A percentile compares a stretch with the other conserved stretches of the same genome.
Conservation (phyloP, 352 stramenopile species). For the Globisporangium orthogonon region DNA sequence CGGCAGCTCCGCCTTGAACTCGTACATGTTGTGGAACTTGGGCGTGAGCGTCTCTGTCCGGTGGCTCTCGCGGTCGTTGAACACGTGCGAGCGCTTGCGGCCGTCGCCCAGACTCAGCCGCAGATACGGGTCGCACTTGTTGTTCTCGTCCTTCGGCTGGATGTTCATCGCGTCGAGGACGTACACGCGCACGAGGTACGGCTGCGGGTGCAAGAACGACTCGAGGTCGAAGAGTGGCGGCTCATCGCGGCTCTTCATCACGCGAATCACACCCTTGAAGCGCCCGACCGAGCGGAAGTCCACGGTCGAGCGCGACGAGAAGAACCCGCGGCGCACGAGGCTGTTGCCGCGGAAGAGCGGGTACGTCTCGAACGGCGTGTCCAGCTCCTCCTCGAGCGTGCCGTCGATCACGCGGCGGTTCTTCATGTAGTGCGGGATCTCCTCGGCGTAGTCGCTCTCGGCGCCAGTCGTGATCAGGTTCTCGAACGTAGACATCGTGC, state of each 20-base stretch:
- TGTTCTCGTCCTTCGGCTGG: slow-evolving; percentile 74
- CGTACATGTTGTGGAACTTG: slow-evolving; percentile 89
- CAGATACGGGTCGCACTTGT: slow-evolving; percentile 85
- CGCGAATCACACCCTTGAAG: slow-evolving; percentile 87
- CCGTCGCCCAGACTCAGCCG: slow-evolving; percentile 73
- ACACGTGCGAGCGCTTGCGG: slow-evolving; percentile 49
- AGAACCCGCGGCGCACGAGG: slow-evolving; percentile 28
- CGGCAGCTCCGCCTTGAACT: slow-evolving; percentile 87
- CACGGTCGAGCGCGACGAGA: slow-evolving; percentile 18
- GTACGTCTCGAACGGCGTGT: slow-evolving; percentile 82
- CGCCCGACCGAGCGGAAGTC: slow-evolving; percentile 61
- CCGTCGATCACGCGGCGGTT: slow-evolving; percentile 41
- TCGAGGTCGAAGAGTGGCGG: slow-evolving; percentile 68
- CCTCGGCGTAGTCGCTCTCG: slow-evolving; percentile 50
- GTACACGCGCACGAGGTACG: slow-evolving; percentile 85
- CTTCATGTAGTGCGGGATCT: slow-evolving; percentile 65
- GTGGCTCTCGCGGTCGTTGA: slow-evolving; percentile 82
- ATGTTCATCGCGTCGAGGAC: slow-evolving; percentile 79
- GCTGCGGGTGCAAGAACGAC: slow-evolving; percentile 63
- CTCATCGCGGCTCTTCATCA: slow-evolving; percentile 68
- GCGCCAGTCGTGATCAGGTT: slow-evolving; percentile 13
- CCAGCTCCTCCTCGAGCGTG: slow-evolving; percentile 59
- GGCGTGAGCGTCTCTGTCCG: slow-evolving; percentile 62
- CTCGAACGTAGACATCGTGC: slow-evolving; percentile 2
- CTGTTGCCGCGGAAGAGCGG: slow-evolving; percentile 54